phyloP scores from a whole-genome alignment of 306 rosid species.

The Prunus mira region DNA sequence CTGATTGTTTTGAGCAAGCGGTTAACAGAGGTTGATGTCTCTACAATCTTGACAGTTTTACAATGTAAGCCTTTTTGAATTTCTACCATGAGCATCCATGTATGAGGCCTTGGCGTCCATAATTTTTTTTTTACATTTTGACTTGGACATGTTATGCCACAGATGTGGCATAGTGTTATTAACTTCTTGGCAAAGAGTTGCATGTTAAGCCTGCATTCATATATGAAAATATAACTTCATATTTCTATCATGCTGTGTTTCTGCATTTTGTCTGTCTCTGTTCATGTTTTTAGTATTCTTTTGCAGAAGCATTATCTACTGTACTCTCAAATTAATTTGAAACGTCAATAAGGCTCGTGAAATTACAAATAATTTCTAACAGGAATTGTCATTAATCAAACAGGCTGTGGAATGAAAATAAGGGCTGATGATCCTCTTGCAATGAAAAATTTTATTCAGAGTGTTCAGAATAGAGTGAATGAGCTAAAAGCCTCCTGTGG shows the following conservation, averaged over 20 bases:
- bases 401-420: constrained; percentile 97
- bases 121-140: background rate
- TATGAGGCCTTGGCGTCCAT: constrained; percentile 9
- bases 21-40: constrained; percentile 73
- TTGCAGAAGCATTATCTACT: background rate
- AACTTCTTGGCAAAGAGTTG: background rate
- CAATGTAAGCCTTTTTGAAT: constrained; percentile 55
- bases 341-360: background rate
- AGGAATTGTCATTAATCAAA: constrained; percentile 12
- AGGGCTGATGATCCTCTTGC: constrained; percentile 87
- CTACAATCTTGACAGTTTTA: constrained; percentile 68
- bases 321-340: constrained; percentile 16
- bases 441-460: constrained; percentile 70
- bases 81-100: background rate
- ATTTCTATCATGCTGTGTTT: background rate
- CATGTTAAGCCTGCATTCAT: background rate
- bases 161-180: background rate
- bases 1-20: constrained; percentile 68
- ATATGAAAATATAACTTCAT: background rate
- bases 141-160: background rate
- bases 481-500: constrained; percentile 57
- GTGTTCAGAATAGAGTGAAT: constrained; percentile 67
- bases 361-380: constrained; percentile 10
- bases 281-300: background rate
- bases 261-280: background rate